Evolutionary conservation across 345 rosid genomes (phyloP).

Genomic region (Moringa oleifera): DNA sequence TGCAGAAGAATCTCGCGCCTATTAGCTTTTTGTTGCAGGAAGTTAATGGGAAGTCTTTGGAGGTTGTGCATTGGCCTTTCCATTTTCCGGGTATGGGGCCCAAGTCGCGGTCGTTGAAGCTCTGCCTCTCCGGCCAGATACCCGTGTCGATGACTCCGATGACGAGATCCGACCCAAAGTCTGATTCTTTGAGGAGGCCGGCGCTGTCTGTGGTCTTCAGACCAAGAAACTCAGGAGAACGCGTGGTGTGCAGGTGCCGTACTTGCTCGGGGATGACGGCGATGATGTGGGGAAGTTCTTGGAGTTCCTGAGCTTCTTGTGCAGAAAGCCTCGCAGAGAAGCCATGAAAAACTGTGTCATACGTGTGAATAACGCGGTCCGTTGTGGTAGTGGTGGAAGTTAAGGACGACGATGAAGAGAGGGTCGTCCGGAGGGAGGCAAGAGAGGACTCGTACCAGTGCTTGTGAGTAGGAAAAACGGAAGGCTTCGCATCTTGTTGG

Average conservation of each 20-base stretch:
- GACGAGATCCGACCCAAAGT: conserved; percentile 93
- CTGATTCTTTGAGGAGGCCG: conserved; percentile 72
- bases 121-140: conserved; percentile 82
- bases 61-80: conserved; percentile 63
- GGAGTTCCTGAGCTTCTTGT: conserved; percentile 37
- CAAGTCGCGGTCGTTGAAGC: conserved; percentile 80
- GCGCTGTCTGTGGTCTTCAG: conserved; percentile 56
- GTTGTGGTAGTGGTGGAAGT: conserved; percentile 20
- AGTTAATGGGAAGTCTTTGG: conserved; percentile 32
- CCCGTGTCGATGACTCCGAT: conserved; percentile 91
- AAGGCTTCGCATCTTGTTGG: conserved; percentile 63
- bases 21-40: conserved; percentile 75
- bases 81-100: conserved; percentile 68
- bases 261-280: conserved; percentile 73
- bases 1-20: conserved; percentile 65
- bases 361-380: conserved; percentile 57
- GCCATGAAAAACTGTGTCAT: conserved; percentile 90
- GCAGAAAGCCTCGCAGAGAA: conserved; percentile 71
- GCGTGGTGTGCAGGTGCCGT: conserved; percentile 70
- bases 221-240: conserved; percentile 93
- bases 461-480: conserved; percentile 73
- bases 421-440: conserved; percentile 22
- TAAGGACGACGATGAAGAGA: conserved; percentile 15
- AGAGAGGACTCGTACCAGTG: conserved; percentile 80
- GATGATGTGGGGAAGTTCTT: conserved; percentile 46